Base-by-base conservation (phyloP, 2,329 filamentous ascomycete species). In the Ophiostoma pallidulum region DNA sequence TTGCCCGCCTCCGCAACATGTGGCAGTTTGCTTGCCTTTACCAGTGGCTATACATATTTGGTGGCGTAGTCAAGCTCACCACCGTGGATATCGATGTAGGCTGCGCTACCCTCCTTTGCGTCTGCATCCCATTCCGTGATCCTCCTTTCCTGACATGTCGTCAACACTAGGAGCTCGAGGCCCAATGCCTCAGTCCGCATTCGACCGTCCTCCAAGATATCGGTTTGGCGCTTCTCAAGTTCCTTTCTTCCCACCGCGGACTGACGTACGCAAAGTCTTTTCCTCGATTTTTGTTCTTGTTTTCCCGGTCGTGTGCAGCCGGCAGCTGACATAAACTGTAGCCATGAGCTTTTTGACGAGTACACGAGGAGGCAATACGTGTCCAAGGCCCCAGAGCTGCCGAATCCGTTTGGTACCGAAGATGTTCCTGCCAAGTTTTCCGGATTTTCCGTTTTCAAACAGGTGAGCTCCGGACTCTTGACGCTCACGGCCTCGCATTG, bases 11-110 rank as follows among this genome's bases (percentile, higher is more conserved):
- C 56, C 80, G 91, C 53, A 92, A 86, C 62, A 89, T 86, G 75
- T 97, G 91, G 90, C 86, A 96, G 65, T 96, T 97, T 66, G 87
- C 91, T 52, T 91, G 89, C 60, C 70, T 97, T 8, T 89, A 84
- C 68, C 91, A 98, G 67, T 98, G 89, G 76, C 86, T 97, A 52
- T 86, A 83, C 63, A 78, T 91, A 35, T 98, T 98, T 64, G 90
- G 91, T 52, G 82, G 84, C 59, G 82, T 82, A 37, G 82, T 94
- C 63, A 96, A 94, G 69, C 86, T 97, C 55, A 84, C 94, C 53
- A 81, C 84, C 60, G 75, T 96, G 53, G 88, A 91, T 60, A 85
- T 96, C 54, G 90, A 97, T 70, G 92, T 95, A 78, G 29, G 60
- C 49, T 36, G 14, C 22, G 41, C 20, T 43, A 32, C 24, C 24